These are phyloP conservation scores for Fistulifera solaris DNA, from an alignment of 108 stramenopile species.

Conservation along the genomic window DNA sequence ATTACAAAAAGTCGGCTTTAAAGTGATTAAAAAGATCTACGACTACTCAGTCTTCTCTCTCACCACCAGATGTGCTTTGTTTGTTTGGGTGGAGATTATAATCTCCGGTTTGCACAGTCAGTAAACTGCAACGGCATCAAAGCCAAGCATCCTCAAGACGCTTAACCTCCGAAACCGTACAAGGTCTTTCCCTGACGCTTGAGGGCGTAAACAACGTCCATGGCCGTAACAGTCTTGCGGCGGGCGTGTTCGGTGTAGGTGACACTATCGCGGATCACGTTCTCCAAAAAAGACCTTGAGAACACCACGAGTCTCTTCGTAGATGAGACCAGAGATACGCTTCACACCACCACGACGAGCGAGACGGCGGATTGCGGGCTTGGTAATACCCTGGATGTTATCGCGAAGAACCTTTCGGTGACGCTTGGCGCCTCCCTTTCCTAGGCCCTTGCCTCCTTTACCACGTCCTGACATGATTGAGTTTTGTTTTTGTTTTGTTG, in stretches of 20 bases:
- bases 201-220: constrained; percentile 94
- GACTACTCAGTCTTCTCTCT: too few relatives aligned
- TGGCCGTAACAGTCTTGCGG: constrained; percentile 87
- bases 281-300: constrained; percentile 88
- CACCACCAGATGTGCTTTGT: constrained; percentile 15
- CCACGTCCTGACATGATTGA: constrained; percentile 68
- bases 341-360: constrained; percentile 99
- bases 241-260: constrained; percentile 92
- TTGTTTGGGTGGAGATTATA: constrained; percentile 26
- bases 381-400: constrained; percentile 99
- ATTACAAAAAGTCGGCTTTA: too few relatives aligned
- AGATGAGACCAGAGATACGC: constrained; percentile 99
- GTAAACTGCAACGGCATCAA: neutral
- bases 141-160: constrained; percentile 41
- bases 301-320: constrained; percentile 91
- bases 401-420: constrained; percentile 97
- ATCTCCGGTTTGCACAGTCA: constrained; percentile 19
- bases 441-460: constrained; percentile 87
- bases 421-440: constrained; percentile 95
- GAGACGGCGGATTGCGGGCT: constrained; percentile 98
- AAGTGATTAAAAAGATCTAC: too few relatives aligned
- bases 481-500: constrained; percentile 21
- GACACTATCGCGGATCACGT: constrained; percentile 81
- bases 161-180: constrained; percentile 95
- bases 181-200: constrained; percentile 98